These are phyloP conservation scores for Haplosporangium sp. DNA, from an alignment of 371 early-diverging fungal genomes.

Conservation along the genomic window DNA sequence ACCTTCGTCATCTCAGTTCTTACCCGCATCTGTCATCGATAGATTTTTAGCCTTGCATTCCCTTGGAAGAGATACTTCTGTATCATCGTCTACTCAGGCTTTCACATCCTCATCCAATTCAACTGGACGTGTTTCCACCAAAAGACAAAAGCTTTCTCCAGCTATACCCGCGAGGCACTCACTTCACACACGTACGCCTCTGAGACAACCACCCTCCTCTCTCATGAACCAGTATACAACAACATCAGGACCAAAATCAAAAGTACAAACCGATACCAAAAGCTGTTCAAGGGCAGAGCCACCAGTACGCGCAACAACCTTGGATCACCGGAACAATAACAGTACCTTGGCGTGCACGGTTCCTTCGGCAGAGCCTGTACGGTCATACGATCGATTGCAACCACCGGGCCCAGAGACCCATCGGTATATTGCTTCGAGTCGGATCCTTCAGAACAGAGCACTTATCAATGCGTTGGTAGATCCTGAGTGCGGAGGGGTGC, in stretches of 20 bases:
- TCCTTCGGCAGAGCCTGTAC: background rate
- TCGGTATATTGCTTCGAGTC: conserved; percentile 25
- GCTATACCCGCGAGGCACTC: no score
- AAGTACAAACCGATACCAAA: no score
- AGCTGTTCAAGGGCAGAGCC: no score
- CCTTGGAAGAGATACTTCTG: background rate
- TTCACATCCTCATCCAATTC: background rate
- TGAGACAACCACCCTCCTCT: no score
- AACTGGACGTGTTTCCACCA: background rate
- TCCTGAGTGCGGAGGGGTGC: conserved; percentile 3
- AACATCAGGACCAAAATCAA: no score
- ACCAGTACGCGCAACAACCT: background rate
- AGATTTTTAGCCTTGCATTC: conserved; percentile 18
- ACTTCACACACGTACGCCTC: no score
- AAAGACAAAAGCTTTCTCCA: background rate
- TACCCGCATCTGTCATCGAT: conserved; percentile 14
- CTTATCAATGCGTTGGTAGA: conserved; percentile 23
- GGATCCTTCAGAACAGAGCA: conserved; percentile 25
- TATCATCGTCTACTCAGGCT: background rate
- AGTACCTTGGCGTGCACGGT: no score
- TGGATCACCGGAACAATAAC: no score
- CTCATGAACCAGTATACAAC: no score
- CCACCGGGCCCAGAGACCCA: conserved; percentile 2
- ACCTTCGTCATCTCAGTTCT: conserved; percentile 1
- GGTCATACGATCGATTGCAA: conserved; percentile 9